Conservation (phyloP, 352 stramenopile genomes). For the Phytophthora fragariaefolia region DNA sequence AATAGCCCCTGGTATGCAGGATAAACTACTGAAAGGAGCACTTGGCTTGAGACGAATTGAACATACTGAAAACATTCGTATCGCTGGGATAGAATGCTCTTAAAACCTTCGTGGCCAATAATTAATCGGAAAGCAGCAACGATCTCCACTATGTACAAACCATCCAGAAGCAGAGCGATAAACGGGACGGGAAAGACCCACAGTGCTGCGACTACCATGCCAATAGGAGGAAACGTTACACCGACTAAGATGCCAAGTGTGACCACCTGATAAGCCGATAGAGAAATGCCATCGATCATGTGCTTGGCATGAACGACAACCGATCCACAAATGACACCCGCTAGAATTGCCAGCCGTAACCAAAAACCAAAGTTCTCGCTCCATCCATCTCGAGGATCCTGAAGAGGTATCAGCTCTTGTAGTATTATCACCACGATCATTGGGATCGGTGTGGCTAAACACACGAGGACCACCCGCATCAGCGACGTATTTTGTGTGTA, state of each 20-base stretch:
- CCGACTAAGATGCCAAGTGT: background rate
- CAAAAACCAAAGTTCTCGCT: background rate
- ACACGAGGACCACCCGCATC: background rate
- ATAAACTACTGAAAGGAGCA: constrained; percentile 1
- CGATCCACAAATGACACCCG: background rate
- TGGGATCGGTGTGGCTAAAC: background rate
- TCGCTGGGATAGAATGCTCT: background rate
- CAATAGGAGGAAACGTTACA: background rate
- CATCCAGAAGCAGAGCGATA: background rate
- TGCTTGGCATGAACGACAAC: constrained; percentile 3
- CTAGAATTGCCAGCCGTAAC: constrained; percentile 1
- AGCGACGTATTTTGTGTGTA: constrained; percentile 11
- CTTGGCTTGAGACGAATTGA: background rate
- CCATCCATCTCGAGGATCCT: background rate
- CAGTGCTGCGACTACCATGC: background rate
- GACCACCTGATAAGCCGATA: background rate
- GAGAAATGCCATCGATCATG: constrained; percentile 2
- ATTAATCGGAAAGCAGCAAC: background rate
- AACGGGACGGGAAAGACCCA: constrained; percentile 10
- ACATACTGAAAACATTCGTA: background rate
- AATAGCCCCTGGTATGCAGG: constrained; percentile 5
- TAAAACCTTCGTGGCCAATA: background rate
- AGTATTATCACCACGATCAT: constrained; percentile 8
- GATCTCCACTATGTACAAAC: background rate
- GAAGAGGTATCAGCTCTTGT: constrained; percentile 5